phyloP scores from a whole-genome alignment of 805 yeast genomes.

The Blastobotrys chiropterorum region DNA sequence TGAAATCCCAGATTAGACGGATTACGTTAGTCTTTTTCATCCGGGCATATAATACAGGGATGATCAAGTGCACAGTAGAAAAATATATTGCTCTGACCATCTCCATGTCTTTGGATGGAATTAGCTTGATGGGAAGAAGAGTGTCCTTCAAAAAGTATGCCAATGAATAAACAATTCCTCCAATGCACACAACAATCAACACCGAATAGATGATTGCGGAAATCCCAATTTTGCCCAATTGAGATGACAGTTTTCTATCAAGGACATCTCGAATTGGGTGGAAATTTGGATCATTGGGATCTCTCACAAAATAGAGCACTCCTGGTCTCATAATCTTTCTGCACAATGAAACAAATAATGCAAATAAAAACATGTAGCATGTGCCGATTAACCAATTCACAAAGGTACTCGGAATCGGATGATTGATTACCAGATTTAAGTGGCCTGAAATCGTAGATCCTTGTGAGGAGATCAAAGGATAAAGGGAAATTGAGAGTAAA shows the following conservation, averaged over 20 bases:
- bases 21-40: constrained; percentile 15
- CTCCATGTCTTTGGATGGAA: constrained; percentile 25
- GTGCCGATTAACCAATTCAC: constrained; percentile 72
- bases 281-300: constrained; percentile 90
- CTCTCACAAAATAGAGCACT: constrained; percentile 81
- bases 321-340: constrained; percentile 80
- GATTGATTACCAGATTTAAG: constrained; percentile 5
- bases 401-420: constrained; percentile 24
- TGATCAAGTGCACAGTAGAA: constrained; percentile 2
- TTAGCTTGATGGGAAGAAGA: constrained; percentile 23
- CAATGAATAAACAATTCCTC: constrained; percentile 49
- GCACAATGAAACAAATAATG: constrained; percentile 79
- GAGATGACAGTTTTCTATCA: constrained; percentile 65
- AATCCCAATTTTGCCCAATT: constrained; percentile 62
- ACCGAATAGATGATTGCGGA: constrained; percentile 56
- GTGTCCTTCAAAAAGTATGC: constrained; percentile 25
- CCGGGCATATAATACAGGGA: constrained; percentile 11
- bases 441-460: constrained; percentile 9
- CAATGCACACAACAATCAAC: constrained; percentile 71
- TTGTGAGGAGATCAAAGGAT: constrained; percentile 43
- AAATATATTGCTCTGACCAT: constrained; percentile 14
- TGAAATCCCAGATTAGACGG: constrained; percentile 47
- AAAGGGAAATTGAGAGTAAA: constrained; percentile 60
- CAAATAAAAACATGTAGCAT: constrained; percentile 78
- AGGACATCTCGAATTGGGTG: constrained; percentile 82